Evolutionary conservation across 306 rosid genomes (phyloP).

Genomic region (Fragaria iinumae): DNA sequence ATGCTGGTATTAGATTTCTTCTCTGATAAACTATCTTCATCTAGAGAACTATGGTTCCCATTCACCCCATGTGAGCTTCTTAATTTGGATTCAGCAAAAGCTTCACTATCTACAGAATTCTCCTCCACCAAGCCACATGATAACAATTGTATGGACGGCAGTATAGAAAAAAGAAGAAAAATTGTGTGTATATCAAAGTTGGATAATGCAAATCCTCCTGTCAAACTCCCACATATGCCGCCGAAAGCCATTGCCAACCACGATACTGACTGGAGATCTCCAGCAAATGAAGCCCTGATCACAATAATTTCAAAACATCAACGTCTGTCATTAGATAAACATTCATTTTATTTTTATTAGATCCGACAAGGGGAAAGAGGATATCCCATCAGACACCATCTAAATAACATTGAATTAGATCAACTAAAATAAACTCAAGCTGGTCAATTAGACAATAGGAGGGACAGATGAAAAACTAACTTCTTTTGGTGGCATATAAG

Average conservation of each 20-base stretch:
- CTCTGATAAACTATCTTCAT: constrained; percentile 35
- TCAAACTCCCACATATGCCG: constrained; percentile 78
- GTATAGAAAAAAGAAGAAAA: constrained; percentile 66
- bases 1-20: constrained; percentile 35
- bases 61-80: constrained; percentile 26
- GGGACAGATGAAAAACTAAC: not conserved
- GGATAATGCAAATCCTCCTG: constrained; percentile 76
- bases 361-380: not conserved
- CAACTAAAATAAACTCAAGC: no score
- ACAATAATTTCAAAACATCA: constrained; percentile 10
- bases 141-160: constrained; percentile 69
- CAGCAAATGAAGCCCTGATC: constrained; percentile 70
- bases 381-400: not conserved
- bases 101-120: constrained; percentile 38
- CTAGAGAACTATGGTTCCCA: constrained; percentile 29
- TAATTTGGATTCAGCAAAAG: constrained; percentile 29
- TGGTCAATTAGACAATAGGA: constrained; percentile 16
- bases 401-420: not conserved
- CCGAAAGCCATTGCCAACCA: constrained; percentile 91
- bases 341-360: not conserved
- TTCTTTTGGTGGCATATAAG: constrained; percentile 7
- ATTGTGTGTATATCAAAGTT: constrained; percentile 52
- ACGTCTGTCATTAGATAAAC: not conserved
- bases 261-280: constrained; percentile 79
- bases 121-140: constrained; percentile 75